A percentile compares a stretch with the other conserved stretches of the same genome.
Conservation (phyloP, 805 yeast genomes). For the Suhomyces kilbournensis region DNA sequence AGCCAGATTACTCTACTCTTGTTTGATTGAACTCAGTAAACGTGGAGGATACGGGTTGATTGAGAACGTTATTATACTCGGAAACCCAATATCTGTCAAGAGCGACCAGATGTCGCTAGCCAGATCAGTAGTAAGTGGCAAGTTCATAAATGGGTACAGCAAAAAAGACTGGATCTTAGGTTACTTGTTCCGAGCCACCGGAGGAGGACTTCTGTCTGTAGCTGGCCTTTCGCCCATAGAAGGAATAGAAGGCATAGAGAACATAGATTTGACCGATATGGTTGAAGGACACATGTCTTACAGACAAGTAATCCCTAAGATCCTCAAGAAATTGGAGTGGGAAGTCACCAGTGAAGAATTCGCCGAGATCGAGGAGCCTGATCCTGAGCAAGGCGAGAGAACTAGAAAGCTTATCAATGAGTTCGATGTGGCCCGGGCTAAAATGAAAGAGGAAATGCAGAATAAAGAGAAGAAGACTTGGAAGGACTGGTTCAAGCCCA, state of each 20-base stretch:
- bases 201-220: constrained; percentile 89
- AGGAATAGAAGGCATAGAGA: constrained; percentile 63
- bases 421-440: constrained; percentile 79
- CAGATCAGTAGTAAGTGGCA: constrained; percentile 83
- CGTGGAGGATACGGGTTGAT: constrained; percentile 84
- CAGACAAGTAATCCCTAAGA: constrained; percentile 86
- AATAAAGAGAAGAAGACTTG: constrained; percentile 40
- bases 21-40: constrained; percentile 80
- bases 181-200: constrained; percentile 89
- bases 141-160: constrained; percentile 86
- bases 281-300: constrained; percentile 98
- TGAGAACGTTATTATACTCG: constrained; percentile 84
- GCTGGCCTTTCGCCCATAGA: constrained; percentile 84
- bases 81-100: constrained; percentile 81
- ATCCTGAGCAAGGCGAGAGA: constrained; percentile 79
- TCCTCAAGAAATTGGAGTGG: constrained; percentile 68
- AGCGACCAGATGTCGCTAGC: constrained; percentile 75
- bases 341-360: constrained; percentile 86
- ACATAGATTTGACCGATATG: constrained; percentile 78
- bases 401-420: constrained; percentile 80
- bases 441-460: constrained; percentile 46
- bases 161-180: constrained; percentile 95
- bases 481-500: constrained; percentile 48
- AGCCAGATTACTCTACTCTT: constrained; percentile 86
- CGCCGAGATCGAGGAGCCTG: constrained; percentile 94